Evolutionary conservation across 805 yeast species (phyloP), one percentile per base, ranked within the genome.

Genomic region (Blastobotrys robertii): DNA sequence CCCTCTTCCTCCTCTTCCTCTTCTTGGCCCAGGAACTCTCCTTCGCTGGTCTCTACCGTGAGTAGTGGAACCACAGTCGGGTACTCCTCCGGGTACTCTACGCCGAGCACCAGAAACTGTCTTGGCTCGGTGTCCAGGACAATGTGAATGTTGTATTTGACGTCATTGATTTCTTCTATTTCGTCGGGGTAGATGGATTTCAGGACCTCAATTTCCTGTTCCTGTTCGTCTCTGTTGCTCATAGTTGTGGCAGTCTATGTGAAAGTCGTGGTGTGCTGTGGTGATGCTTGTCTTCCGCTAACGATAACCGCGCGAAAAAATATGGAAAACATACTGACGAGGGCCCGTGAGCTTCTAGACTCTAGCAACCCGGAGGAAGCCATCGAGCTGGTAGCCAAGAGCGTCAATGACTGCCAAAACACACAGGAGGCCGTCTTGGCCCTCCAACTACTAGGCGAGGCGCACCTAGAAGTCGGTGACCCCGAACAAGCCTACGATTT

Each of bases 121-220:
- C 84, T 92, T 7, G 85, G 70, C 4, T 72, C 69, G 2, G 90
- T 78, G 51, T 90, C 97, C 37, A 88, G 67, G 14, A 58, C 54
- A n/a, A 86, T 52, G 39, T 66, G 66, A 30, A 90, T 72, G 35
- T 75, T 68, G 58, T 76, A 84, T 31, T 69, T 69, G 5, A 67
- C 62, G 14, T 72, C 73, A 1, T 73, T 57, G 30, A 69, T 53
- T 8, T 66, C 63, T 39, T 50, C 54, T 29, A 85, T 64, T 60
- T 90, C 98, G 57, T 90, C 97, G 4, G 97, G 98, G 59, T 92
- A 90, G 43, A 90, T 90, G 12, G 94, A 80, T 58, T 84, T 80
- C 45, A 90, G 72, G 41, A 92, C 87, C 61, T 88, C 97, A 37
- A 92, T 60, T 62, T 90, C 98, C 64, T 90, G 95, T 25, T 57